Base-by-base conservation (phyloP, 2,329 filamentous ascomycete species). In the Phoma sp. region DNA sequence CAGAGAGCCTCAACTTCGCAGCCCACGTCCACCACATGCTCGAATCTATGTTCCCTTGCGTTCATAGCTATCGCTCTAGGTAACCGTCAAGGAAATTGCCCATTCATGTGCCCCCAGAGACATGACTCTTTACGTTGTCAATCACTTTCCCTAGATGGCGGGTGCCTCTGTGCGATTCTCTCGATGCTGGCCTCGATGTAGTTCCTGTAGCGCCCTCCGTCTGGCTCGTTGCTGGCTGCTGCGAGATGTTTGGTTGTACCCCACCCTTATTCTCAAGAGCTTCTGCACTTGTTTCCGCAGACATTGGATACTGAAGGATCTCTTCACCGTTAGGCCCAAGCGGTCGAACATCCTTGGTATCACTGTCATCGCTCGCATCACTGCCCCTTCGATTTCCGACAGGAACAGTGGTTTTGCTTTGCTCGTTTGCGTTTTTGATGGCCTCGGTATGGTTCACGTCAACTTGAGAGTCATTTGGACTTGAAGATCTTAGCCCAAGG, bases 401-500 rank as follows among this genome's bases (percentile, higher is more conserved):
- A 42, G 55, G 72, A 51, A 73, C 56, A 2, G 67, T 59, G 44
- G 55, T 59, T 14, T 57, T 47, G 41, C 57, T 63, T n/a, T 66
- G 54, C 18, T 65, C 61, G 36, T 59, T 77, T 59, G 60, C 71
- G 51, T 78, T 83, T 66, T 77, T 80, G 18, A 90, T 74, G 67
- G 89, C 93, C 64, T 86, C 92, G 1, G 90, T 89, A 58, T 86
- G 83, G 69, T 89, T 93, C 13, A 91, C 80, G 48, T 85, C 81
- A 1, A 81, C 83, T 60, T 88, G 91, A 1, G 81, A 82, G 10
- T 63, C 65, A 8, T 64, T 54, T 0, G 87, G 84, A 6, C 83
- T 88, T 55, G 86, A 83, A 4, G 81, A 83, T 25, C 89, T 78
- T 44, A 95, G 68, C 0, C 91, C 91, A 1, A 96, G 77, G 42